Evolutionary conservation across 2,329 filamentous ascomycete genomes (phyloP).

Genomic region (Torrubiella hemipterigena): DNA sequence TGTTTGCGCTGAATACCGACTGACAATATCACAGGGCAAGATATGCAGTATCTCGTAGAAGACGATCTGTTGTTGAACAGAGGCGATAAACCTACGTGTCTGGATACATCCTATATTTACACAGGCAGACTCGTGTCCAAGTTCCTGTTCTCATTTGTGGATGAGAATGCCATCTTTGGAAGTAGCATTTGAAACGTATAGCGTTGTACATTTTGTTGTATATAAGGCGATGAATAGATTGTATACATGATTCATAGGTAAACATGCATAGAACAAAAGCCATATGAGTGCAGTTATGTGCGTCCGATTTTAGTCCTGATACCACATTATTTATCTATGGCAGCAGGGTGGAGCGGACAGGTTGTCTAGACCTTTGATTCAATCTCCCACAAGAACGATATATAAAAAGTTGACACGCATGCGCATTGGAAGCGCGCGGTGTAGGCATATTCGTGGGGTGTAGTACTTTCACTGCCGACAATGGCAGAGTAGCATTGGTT

Average conservation of each 20-base stretch:
- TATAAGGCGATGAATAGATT: conserved; percentile 3
- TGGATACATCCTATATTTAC: conserved; percentile 37
- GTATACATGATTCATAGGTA: neutral
- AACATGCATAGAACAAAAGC: conserved; percentile 3
- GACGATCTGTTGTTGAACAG: conserved; percentile 33
- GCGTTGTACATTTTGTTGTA: conserved; percentile 7
- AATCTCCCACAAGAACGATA: conserved; percentile 51
- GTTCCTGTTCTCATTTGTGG: conserved; percentile 42
- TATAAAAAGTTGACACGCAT: conserved; percentile 45
- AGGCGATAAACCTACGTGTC: conserved; percentile 32
- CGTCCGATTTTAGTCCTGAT: conserved; percentile 54
- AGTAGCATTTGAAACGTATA: conserved; percentile 11
- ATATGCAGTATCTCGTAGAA: conserved; percentile 28
- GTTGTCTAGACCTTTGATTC: conserved; percentile 54
- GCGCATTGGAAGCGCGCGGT: conserved; percentile 46
- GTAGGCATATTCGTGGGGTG: conserved; percentile 48
- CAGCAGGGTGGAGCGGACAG: conserved; percentile 55
- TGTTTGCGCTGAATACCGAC: neutral
- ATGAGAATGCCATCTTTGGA: conserved; percentile 36
- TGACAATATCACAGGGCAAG: conserved; percentile 17
- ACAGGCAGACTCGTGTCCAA: conserved; percentile 39
- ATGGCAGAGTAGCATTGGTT: too few relatives aligned
- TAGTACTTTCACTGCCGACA: too few relatives aligned
- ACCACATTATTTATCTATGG: conserved; percentile 40
- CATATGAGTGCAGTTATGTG: conserved; percentile 3